phyloP scores from a whole-genome alignment of 495 filamentous ascomycete species.

The Thermochaetoides thermophila region DNA sequence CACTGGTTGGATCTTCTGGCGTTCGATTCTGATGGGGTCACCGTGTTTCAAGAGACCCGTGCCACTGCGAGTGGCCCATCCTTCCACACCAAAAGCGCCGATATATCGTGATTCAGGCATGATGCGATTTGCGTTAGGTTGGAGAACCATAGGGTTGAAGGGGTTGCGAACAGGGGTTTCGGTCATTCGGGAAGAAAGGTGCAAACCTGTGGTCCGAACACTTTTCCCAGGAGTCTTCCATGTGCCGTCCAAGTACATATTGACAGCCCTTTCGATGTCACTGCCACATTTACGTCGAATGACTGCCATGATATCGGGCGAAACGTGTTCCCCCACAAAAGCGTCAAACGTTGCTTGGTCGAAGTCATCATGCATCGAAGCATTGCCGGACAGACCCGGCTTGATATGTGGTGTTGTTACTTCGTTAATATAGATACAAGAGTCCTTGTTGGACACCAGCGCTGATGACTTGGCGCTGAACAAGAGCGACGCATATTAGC shows the following conservation, averaged over 20 bases:
- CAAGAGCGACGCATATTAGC: no score
- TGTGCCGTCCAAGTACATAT: slow-evolving; percentile 87
- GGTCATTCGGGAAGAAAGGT: no score
- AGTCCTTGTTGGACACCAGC: no score
- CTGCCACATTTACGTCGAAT: slow-evolving; percentile 45
- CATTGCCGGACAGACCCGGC: not conserved
- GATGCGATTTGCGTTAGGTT: no score
- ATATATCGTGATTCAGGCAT: slow-evolving; percentile 56
- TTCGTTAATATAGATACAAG: no score
- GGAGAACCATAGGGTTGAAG: no score
- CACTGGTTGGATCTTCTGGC: slow-evolving; percentile 55
- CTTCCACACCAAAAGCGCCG: slow-evolving; percentile 81
- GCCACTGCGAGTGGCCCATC: slow-evolving; percentile 86
- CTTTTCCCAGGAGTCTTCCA: slow-evolving; percentile 48
- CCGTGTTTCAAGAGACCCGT: slow-evolving; percentile 55
- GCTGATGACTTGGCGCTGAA: no score
- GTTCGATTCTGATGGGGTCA: slow-evolving; percentile 71
- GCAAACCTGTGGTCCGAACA: no score
- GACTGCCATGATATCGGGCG: slow-evolving; percentile 30
- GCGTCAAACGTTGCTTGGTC: slow-evolving; percentile 53
- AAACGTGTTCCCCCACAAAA: slow-evolving; percentile 55
- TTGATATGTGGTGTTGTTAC: not conserved
- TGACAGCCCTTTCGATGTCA: slow-evolving; percentile 53
- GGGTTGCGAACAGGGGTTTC: no score
- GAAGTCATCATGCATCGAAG: slow-evolving; percentile 28